A percentile compares a stretch with the other conserved stretches of the same genome.
phyloP scores from a whole-genome alignment of 805 yeast species.

The Candida succiphila region DNA sequence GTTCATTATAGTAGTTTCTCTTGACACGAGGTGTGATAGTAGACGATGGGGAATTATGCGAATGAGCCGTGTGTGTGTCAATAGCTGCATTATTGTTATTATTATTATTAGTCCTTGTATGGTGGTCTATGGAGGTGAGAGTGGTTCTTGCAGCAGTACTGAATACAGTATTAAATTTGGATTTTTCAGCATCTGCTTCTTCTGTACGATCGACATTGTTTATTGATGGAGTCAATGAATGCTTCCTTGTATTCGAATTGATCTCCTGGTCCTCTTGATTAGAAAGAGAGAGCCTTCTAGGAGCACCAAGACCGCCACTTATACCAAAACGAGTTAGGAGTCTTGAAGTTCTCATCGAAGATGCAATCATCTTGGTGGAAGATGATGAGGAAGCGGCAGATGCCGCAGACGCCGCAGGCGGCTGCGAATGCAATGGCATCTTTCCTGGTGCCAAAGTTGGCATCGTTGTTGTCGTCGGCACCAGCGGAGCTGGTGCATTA shows the following conservation, averaged over 20 bases:
- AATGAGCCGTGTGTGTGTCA: not conserved
- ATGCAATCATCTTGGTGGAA: conserved; percentile 1
- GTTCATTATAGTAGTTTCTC: conserved; percentile 4
- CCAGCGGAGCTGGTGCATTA: no score
- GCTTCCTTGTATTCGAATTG: conserved; percentile 5
- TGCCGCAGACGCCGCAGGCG: not conserved
- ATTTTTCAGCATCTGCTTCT: no score
- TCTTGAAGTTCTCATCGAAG: conserved; percentile 15
- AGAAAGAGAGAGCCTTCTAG: conserved; percentile 30
- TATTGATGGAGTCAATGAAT: not conserved
- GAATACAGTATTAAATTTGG: no score
- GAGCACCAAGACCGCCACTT: conserved; percentile 43
- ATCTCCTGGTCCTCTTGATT: conserved; percentile 11
- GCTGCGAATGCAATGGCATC: not conserved
- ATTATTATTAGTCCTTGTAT: conserved; percentile 6
- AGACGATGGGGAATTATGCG: not conserved
- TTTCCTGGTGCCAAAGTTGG: not conserved
- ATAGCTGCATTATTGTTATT: conserved; percentile 4
- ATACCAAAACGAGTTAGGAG: conserved; percentile 25
- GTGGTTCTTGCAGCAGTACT: no score
- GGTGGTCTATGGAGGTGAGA: no score
- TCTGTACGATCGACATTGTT: no score
- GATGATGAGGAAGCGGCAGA: not conserved
- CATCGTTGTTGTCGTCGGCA: no score
- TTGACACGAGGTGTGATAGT: conserved; percentile 1